Evolutionary conservation across 805 yeast genomes (phyloP), one percentile per base, ranked within the genome.

Genomic region (Cyberlindnera bimundalis): DNA sequence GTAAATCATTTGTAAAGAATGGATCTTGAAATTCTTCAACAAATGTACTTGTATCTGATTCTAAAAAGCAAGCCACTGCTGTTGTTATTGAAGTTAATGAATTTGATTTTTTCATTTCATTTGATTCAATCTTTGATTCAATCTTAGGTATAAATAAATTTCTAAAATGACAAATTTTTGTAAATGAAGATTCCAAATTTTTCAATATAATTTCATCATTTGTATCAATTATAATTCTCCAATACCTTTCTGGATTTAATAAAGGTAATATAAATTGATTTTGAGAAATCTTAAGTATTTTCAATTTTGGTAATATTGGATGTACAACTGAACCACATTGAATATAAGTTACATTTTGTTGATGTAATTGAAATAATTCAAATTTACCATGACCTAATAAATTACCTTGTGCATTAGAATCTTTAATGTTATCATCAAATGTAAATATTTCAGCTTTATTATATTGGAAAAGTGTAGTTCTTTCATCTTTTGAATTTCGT

Each of bases 201-300:
- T 40, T 15, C 1, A 54, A 43, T 3, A 46, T 42, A 0, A 30
- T 21, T 1, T 41, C 43, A 36, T 52, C 51, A 12, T 31, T 33
- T 4, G 64, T 55, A 17, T 56, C 49, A 39, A 67, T 51, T 15
- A 55, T 64, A 32, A 79, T 65, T 21, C 74, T 69, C 95, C 95
- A 86, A 59, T 78, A 84, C 51, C 91, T 65, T 47, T 79, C 82
- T 0, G 95, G 95, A 51, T 84, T 84, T 20, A 76, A 77, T 42
- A 86, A 68, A 1, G 88, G 81, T 14, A 85, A 57, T 2, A 82
- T 68, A 50, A 81, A 81, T 50, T 71, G 74, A 36, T 66, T 67
- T 34, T 43, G 47, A 17, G 65, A 62, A 10, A 73, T 68, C 50
- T 84, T 65, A 45, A 83, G 59, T 2, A 86, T 67, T 50, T 78